Base-by-base conservation (phyloP, 164 flowering plant genomes). In the Pachysandra terminalis region DNA sequence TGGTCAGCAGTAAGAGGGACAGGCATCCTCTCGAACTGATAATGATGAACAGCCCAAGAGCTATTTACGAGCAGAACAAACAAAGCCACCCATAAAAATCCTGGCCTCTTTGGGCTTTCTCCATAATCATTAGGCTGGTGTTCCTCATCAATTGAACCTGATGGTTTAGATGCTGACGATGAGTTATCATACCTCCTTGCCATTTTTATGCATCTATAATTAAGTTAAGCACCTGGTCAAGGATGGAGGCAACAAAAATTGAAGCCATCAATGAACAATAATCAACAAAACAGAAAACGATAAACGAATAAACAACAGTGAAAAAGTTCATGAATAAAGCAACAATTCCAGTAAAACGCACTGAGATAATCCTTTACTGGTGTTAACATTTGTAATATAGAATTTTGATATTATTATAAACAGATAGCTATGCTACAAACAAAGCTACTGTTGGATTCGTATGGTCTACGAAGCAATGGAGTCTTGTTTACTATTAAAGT, bases 11-110 rank as follows among this genome's bases (percentile, higher is more conserved):
- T 73, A 23, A 92, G 81, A 2, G 97, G 97, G 37, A 32, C 19
- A 0, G 97, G 98, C 75, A 89, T 25, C 21, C 15, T 75, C 78
- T 82, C 82, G 59, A 62, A 90, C 82, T 95, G 96, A 64, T 85
- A 85, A 48, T 77, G 76, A 72, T 89, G 69, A 73, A 90, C 86
- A 51, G 75, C 82, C 89, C 86, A 91, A 15, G 82, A 72, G 9
- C 75, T 66, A 72, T 87, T 73, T 5, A 72, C 19, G 24, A 84
- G 70, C 70, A 86, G 22, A 27, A 69, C 61, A 61, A 86, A 75
- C 67, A 90, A 68, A 0, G 86, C 68, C 70, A 87, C 67, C 84
- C 84, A 78, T 54, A 78, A 76, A 27, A 64, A 64, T 0, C 74
- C 68, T 40, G 98, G 85, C 76, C 98, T 79, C 72, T 74, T 82